Evolutionary conservation across 768 basidiomycete species (phyloP).

Genomic region (Gloeopeniophorella convolvens): DNA sequence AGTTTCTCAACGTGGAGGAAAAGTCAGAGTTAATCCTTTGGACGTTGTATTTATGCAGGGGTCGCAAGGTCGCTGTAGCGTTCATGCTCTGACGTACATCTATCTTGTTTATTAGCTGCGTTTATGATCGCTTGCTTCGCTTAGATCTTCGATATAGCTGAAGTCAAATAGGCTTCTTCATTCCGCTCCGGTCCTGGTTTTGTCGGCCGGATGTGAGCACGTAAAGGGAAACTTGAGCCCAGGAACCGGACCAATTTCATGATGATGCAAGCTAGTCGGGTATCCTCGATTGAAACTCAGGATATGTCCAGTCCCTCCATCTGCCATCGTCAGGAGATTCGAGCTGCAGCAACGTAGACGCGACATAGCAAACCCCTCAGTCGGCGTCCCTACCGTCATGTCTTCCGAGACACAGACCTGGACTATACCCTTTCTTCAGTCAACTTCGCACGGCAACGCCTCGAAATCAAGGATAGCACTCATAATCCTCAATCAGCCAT

Average conservation of each 20-base stretch:
- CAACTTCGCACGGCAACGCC: neutral
- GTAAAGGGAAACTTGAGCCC: no score
- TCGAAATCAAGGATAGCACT: constrained; percentile 39
- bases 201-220: no score
- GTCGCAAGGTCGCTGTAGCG: neutral
- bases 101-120: constrained; percentile 11
- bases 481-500: constrained; percentile 89
- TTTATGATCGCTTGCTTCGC: constrained; percentile 10
- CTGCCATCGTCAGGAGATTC: no score
- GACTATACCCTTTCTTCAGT: constrained; percentile 14
- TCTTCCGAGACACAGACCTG: constrained; percentile 3
- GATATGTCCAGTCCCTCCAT: no score
- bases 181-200: no score
- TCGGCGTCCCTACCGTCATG: no score
- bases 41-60: constrained; percentile 12
- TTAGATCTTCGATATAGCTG: constrained; percentile 8
- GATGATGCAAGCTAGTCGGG: no score
- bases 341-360: no score
- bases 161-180: neutral
- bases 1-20: constrained; percentile 53
- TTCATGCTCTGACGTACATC: neutral
- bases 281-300: no score
- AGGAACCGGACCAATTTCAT: no score
- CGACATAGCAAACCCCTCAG: no score
- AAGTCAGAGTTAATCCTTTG: constrained; percentile 25